Conservation (phyloP, 2,329 filamentous ascomycete genomes). For the Westerdykella ornata region DNA sequence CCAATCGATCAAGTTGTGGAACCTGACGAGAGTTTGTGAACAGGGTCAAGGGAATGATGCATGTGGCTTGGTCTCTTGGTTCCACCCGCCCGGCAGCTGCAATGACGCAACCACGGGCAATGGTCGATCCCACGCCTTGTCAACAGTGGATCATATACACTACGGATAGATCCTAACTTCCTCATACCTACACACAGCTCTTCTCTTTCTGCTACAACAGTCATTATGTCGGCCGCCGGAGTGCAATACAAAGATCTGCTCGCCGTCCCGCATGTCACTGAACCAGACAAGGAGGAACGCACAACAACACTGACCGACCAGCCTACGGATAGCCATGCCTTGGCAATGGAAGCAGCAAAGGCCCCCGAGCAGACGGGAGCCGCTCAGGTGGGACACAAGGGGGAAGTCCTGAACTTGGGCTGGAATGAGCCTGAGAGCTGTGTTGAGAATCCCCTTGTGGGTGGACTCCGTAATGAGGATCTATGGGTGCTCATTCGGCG, state of each 20-base stretch:
- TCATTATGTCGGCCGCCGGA: slow-evolving; percentile 25
- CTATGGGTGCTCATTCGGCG: slow-evolving; percentile 64
- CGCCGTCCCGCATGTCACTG: slow-evolving; percentile 27
- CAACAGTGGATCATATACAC: too few relatives aligned
- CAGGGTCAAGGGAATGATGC: too few relatives aligned
- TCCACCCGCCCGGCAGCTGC: too few relatives aligned
- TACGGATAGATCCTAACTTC: too few relatives aligned
- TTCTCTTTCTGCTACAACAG: background rate
- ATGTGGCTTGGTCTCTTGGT: too few relatives aligned
- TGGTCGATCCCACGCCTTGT: too few relatives aligned
- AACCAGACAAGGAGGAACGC: slow-evolving; percentile 24
- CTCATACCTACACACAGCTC: too few relatives aligned
- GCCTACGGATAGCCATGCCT: slow-evolving; percentile 44
- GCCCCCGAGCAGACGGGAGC: slow-evolving; percentile 39
- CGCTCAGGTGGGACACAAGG: slow-evolving; percentile 38
- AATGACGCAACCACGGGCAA: too few relatives aligned
- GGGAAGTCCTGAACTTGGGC: slow-evolving; percentile 60
- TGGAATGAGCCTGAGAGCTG: slow-evolving; percentile 57
- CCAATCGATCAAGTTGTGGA: background rate
- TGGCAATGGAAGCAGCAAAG: slow-evolving; percentile 34
- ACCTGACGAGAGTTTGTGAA: too few relatives aligned
- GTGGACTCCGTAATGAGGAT: slow-evolving; percentile 64
- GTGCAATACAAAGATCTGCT: slow-evolving; percentile 34
- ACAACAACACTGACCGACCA: slow-evolving; percentile 35
- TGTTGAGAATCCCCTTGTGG: slow-evolving; percentile 57